A percentile compares a stretch with the other conserved stretches of the same genome.
phyloP scores from a whole-genome alignment of 2,329 filamentous ascomycete species.

The Hymenoscyphus fraxineus region DNA sequence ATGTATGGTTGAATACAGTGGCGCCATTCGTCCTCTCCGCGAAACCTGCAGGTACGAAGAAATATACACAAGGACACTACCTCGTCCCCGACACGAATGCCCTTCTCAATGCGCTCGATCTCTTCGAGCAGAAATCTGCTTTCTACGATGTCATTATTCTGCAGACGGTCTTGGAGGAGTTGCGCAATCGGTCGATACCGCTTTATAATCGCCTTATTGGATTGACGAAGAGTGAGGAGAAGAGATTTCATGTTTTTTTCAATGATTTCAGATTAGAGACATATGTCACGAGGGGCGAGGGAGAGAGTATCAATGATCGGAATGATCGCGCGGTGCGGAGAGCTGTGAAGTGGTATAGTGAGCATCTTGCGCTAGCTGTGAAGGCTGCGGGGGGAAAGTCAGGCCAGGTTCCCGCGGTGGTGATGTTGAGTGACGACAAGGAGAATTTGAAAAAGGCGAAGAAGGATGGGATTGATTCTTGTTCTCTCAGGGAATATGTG shows the following conservation, averaged over 20 bases:
- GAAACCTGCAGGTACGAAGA: conserved; percentile 76
- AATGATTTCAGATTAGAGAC: conserved; percentile 97
- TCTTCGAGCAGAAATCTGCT: conserved; percentile 86
- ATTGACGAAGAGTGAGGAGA: conserved; percentile 91
- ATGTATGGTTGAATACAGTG: conserved; percentile 44
- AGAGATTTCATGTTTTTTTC: conserved; percentile 98
- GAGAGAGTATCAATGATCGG: conserved; percentile 91
- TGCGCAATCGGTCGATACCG: conserved; percentile 88
- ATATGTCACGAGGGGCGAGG: conserved; percentile 67
- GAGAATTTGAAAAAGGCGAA: conserved; percentile 82
- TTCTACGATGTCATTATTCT: conserved; percentile 97
- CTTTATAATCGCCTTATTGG: conserved; percentile 91
- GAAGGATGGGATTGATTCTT: conserved; percentile 66
- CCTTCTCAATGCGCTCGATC: conserved; percentile 90
- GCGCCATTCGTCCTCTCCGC: conserved; percentile 85
- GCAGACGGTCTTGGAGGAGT: conserved; percentile 93
- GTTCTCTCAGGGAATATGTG: conserved; percentile 75
- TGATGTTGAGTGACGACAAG: conserved; percentile 92
- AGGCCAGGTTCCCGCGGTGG: conserved; percentile 66
- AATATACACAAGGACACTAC: conserved; percentile 85
- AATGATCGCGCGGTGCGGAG: conserved; percentile 89
- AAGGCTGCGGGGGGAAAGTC: conserved; percentile 49
- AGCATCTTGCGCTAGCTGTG: conserved; percentile 66
- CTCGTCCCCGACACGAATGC: conserved; percentile 95
- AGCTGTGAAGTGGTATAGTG: conserved; percentile 84